A percentile compares a stretch with the other conserved stretches of the same genome.
These are phyloP conservation scores for Cutaneotrichosporon sp. DNA, from an alignment of 1,284 basidiomycete species.

Conservation along the genomic window DNA sequence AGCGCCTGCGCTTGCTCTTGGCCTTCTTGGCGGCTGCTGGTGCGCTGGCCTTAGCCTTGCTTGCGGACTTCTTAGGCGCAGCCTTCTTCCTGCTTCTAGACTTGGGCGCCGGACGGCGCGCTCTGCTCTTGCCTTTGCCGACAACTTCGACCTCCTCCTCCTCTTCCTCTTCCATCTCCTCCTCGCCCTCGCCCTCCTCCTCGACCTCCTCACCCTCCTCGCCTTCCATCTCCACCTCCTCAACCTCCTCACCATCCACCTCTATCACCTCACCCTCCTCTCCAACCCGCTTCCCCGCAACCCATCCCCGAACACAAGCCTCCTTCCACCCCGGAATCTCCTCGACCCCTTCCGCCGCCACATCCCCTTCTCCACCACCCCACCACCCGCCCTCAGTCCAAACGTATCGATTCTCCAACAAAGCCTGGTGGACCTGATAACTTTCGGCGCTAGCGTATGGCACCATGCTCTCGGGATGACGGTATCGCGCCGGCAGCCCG, in stretches of 20 bases:
- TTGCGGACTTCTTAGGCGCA: background rate
- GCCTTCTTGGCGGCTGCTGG: slow-evolving; percentile 6
- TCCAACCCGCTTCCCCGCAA: slow-evolving; percentile 29
- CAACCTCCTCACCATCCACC: slow-evolving; percentile 16
- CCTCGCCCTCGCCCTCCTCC: slow-evolving; percentile 6
- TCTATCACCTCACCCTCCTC: slow-evolving; percentile 18
- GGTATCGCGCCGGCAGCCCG: slow-evolving; percentile 55
- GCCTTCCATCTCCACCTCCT: slow-evolving; percentile 22
- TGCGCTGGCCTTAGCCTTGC: slow-evolving; percentile 2
- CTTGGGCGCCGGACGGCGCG: slow-evolving; percentile 1
- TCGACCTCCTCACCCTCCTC: slow-evolving; percentile 17
- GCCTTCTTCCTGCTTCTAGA: slow-evolving; percentile 4
- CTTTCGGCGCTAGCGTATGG: slow-evolving; percentile 53
- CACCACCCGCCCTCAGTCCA: slow-evolving; percentile 41
- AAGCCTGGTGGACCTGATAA: slow-evolving; percentile 48
- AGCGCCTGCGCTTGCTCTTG: slow-evolving; percentile 11
- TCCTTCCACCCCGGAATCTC: slow-evolving; percentile 41
- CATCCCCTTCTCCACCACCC: slow-evolving; percentile 45
- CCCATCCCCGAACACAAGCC: slow-evolving; percentile 39
- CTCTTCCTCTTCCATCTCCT: slow-evolving; percentile 2
- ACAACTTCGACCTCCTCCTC: slow-evolving; percentile 3
- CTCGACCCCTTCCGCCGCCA: slow-evolving; percentile 37
- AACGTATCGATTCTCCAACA: slow-evolving; percentile 37
- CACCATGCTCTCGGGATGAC: slow-evolving; percentile 54
- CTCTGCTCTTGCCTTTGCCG: slow-evolving; percentile 5